Evolutionary conservation across 768 basidiomycete genomes (phyloP), one percentile per base, ranked within the genome.

Genomic region (Auricularia cornea): DNA sequence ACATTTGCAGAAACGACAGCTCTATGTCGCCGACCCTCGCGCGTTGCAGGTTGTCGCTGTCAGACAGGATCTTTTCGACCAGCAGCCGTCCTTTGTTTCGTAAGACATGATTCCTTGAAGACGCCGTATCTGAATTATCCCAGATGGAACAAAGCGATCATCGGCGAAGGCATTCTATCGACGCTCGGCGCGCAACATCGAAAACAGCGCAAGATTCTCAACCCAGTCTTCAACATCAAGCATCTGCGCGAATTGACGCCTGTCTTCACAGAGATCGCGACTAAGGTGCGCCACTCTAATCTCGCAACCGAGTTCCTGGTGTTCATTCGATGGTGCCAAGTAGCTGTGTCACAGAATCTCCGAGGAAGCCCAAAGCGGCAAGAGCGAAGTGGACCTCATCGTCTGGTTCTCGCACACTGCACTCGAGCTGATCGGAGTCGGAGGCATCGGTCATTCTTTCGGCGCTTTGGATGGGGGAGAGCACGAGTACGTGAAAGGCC

Each of bases 91-190:
- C 62, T 67, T 68, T 60, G 59, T 69, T 6, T 32, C 20, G 11
- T 20, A 82, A 80, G 66, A 75, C n/a, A n/a, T n/a, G n/a, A n/a
- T n/a, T n/a, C n/a, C n/a, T n/a, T n/a, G n/a, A n/a, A n/a, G n/a
- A n/a, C n/a, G n/a, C n/a, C n/a, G n/a, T n/a, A n/a, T n/a, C n/a
- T n/a, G n/a, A n/a, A n/a, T n/a, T n/a, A n/a, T n/a, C n/a, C n/a
- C n/a, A n/a, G n/a, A n/a, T n/a, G n/a, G n/a, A n/a, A n/a, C n/a
- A n/a, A 74, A 62, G 68, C 77, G 20, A 76, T 80, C 32, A 81
- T 84, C 66, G 82, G 82, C 1, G 77, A 78, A 2, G 81, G 81
- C 2, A 64, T 82, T 35, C 76, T 83, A n/a, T n/a, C n/a, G n/a
- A n/a, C n/a, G n/a, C n/a, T n/a, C n/a, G n/a, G n/a, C n/a, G 75